phyloP scores from a whole-genome alignment of 306 rosid genomes.

The Glycine tomentella region DNA sequence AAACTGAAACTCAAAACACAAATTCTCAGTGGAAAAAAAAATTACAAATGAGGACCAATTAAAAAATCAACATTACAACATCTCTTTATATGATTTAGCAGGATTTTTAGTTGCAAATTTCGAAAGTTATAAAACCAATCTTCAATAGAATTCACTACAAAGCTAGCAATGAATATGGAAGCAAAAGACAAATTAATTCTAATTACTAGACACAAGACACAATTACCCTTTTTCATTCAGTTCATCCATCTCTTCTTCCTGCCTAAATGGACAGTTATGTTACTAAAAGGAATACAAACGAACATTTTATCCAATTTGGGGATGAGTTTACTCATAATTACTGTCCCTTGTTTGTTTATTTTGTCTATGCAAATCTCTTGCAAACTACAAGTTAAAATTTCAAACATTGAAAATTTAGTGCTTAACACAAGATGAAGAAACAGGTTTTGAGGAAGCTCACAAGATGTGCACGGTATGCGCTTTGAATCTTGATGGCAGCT shows the following conservation, averaged over 20 bases:
- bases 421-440: background rate
- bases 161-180: background rate
- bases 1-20: background rate
- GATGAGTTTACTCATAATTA: background rate
- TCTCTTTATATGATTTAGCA: background rate
- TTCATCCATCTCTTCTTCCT: background rate
- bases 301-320: background rate
- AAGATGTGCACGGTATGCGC: constrained; percentile 78
- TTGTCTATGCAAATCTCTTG: too few relatives aligned
- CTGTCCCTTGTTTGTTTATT: background rate
- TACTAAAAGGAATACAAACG: background rate
- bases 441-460: constrained; percentile 54
- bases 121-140: background rate
- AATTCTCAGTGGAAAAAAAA: background rate
- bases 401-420: too few relatives aligned
- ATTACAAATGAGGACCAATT: too few relatives aligned
- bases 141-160: background rate
- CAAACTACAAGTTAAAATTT: too few relatives aligned
- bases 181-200: background rate
- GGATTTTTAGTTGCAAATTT: background rate
- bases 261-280: background rate
- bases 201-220: background rate
- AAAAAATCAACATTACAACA: background rate
- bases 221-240: background rate
- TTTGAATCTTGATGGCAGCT: constrained; percentile 84